A percentile compares a stretch with the other conserved stretches of the same genome.
phyloP scores from a whole-genome alignment of 2,329 filamentous ascomycete genomes.

The Colletotrichum theobromicola region DNA sequence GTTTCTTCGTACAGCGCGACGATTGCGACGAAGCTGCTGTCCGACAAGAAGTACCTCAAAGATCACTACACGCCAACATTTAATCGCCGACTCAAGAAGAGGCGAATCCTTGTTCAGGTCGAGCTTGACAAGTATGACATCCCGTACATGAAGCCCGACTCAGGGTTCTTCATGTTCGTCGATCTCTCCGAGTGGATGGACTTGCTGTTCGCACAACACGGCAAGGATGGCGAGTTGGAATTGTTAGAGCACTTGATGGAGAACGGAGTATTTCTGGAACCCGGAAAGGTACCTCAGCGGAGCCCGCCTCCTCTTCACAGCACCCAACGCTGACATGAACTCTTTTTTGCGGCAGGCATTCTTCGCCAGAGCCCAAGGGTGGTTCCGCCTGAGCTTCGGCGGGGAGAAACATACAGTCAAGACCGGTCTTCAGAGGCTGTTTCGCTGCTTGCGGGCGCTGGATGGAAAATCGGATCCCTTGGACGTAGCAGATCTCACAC shows the following conservation, averaged over 20 bases:
- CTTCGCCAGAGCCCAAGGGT: background rate
- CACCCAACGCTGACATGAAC: background rate
- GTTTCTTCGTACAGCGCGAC: background rate
- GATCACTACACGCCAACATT: background rate
- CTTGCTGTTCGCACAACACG: background rate
- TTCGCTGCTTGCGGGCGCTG: background rate
- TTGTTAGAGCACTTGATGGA: background rate
- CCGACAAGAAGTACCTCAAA: conserved; percentile 3
- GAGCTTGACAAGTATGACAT: background rate
- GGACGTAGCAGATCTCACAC: background rate
- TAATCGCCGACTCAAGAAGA: background rate
- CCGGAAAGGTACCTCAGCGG: background rate
- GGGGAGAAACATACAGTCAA: conserved; percentile 2
- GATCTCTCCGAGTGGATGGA: conserved; percentile 3
- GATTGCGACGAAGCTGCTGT: background rate
- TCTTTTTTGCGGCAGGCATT: background rate
- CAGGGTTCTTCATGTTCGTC: conserved; percentile 8
- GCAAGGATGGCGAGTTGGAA: background rate
- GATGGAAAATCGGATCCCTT: background rate
- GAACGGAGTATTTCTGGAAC: background rate
- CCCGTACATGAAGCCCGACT: background rate
- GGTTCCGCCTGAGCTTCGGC: conserved; percentile 8
- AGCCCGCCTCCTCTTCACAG: background rate
- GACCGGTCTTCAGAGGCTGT: background rate
- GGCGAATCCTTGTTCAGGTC: background rate